Evolutionary conservation across 73 alveolate genomes (phyloP).

Genomic region (Paraurostyla sp.): DNA sequence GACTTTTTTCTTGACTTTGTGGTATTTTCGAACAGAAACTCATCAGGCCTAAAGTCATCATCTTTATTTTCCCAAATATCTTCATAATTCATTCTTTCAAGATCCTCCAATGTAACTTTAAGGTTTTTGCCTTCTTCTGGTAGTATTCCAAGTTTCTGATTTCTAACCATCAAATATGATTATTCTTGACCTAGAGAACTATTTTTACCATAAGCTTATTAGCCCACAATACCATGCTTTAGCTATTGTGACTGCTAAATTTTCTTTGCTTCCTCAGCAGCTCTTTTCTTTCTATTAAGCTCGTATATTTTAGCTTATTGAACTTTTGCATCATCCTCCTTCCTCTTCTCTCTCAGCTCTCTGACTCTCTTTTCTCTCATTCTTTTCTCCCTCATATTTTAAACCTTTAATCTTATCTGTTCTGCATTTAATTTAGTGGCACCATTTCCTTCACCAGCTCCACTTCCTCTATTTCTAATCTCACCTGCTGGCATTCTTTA

Average conservation of each 20-base stretch:
- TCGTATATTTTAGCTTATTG: background rate
- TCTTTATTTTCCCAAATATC: constrained; percentile 63
- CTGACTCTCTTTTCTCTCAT: constrained; percentile 23
- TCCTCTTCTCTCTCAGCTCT: constrained; percentile 5
- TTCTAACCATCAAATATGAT: background rate
- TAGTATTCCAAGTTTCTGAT: constrained; percentile 15
- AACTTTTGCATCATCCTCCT: constrained; percentile 26
- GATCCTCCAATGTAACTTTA: constrained; percentile 61
- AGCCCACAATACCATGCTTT: constrained; percentile 22
- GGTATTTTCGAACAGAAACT: constrained; percentile 49
- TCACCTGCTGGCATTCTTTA: constrained; percentile 38
- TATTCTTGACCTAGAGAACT: background rate
- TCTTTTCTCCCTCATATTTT: constrained; percentile 28
- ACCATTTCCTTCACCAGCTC: no score
- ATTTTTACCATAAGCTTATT: no score
- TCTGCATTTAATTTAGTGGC: constrained; percentile 54
- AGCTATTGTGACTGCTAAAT: background rate
- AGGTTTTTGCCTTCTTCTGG: constrained; percentile 42
- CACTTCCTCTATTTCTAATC: constrained; percentile 16
- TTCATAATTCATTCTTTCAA: constrained; percentile 64
- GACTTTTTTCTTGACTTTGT: background rate
- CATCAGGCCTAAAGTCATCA: constrained; percentile 69
- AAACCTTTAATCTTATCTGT: constrained; percentile 31
- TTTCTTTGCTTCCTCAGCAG: constrained; percentile 28
- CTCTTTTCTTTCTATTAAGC: constrained; percentile 28